These are phyloP conservation scores for Saururus chinensis DNA, from an alignment of 164 flowering plant genomes.

Conservation along the genomic window DNA sequence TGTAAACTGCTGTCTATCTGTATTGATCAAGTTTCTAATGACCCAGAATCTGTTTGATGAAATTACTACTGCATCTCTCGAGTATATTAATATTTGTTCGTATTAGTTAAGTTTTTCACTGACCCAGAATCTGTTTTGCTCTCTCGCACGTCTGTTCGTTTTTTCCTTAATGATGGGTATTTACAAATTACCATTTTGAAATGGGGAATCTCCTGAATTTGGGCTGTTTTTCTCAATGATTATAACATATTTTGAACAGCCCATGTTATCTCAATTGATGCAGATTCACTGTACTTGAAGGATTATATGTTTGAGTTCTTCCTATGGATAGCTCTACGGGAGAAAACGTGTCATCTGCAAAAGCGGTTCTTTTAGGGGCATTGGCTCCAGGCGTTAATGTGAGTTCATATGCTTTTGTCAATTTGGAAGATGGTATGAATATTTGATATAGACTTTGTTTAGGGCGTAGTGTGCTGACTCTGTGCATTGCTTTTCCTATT, in stretches of 20 bases:
- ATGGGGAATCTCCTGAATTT: no score
- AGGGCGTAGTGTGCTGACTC: neutral
- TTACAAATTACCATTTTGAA: neutral
- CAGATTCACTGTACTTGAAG: neutral
- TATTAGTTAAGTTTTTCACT: no score
- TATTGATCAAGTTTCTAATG: neutral
- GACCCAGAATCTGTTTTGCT: no score
- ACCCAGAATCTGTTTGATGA: neutral
- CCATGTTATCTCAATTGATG: neutral
- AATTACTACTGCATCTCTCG: no score
- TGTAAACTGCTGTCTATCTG: no score
- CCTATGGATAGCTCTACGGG: neutral
- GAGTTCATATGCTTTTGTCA: constrained; percentile 5
- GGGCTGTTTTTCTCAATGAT: no score
- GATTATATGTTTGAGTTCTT: neutral
- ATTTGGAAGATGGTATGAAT: neutral
- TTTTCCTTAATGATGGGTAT: neutral
- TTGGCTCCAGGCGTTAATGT: constrained; percentile 90
- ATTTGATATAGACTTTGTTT: neutral
- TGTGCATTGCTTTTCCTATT: neutral
- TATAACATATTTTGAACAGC: neutral
- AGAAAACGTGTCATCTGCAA: constrained; percentile 40
- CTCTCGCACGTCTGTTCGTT: no score
- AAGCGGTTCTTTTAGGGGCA: constrained; percentile 84
- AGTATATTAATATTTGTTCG: no score